Conservation (phyloP, 495 filamentous ascomycete species). For the Penicillium parvum region DNA sequence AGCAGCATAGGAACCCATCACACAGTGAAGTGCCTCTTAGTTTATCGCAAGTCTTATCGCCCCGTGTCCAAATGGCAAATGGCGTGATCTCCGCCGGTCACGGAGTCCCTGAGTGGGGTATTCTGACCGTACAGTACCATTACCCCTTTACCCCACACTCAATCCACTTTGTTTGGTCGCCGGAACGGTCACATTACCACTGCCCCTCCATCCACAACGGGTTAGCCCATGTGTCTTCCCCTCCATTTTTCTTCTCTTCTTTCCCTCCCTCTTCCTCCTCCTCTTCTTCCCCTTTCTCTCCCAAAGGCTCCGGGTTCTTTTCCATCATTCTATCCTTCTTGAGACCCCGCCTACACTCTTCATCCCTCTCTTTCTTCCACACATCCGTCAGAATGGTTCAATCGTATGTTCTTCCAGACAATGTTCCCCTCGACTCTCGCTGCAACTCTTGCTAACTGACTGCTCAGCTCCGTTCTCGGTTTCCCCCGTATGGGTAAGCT, state of each 20-base stretch:
- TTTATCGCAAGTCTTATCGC: conserved; percentile 12
- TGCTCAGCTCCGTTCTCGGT: conserved; percentile 59
- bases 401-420: conserved; percentile 49
- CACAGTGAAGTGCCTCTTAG: background rate
- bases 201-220: conserved; percentile 27
- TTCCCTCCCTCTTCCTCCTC: conserved; percentile 21
- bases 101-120: conserved; percentile 13
- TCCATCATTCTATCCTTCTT: conserved; percentile 15
- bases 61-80: conserved; percentile 17
- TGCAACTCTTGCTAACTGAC: conserved; percentile 14
- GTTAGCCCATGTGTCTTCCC: conserved; percentile 20
- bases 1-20: too few relatives aligned
- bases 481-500: conserved; percentile 95
- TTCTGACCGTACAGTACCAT: background rate
- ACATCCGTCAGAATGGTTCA: conserved; percentile 68
- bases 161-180: background rate
- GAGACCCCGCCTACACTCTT: conserved; percentile 21
- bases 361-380: conserved; percentile 17
- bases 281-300: conserved; percentile 15
- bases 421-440: conserved; percentile 23
- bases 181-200: conserved; percentile 3
- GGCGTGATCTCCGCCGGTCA: conserved; percentile 23
- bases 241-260: conserved; percentile 31
- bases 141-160: conserved; percentile 12
- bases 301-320: conserved; percentile 25